Percentiles rank a stretch among this genome's conserved stretches.
Conservation (phyloP, 106 monocot species). For the Gastrodia elata region DNA sequence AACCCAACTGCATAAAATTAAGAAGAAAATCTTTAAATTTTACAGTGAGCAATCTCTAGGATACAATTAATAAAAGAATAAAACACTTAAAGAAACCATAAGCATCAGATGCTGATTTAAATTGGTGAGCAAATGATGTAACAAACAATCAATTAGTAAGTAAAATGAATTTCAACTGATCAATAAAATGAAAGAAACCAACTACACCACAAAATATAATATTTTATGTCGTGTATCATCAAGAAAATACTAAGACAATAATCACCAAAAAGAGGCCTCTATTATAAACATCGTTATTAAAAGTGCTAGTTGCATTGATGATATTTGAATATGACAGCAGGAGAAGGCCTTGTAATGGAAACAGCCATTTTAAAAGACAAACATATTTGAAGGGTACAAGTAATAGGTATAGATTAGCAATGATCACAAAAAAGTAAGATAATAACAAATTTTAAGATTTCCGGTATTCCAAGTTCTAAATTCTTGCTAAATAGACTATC, state of each 20-base stretch:
- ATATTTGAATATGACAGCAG: too few relatives aligned
- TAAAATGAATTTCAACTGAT: background rate
- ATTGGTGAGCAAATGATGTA: background rate
- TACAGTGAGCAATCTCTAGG: background rate
- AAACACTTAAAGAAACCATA: background rate
- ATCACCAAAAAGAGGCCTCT: background rate
- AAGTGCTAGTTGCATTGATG: too few relatives aligned
- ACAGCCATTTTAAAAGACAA: too few relatives aligned
- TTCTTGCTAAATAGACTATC: too few relatives aligned
- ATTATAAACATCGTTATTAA: background rate
- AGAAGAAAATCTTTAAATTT: background rate
- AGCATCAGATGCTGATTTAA: background rate
- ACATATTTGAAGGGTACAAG: too few relatives aligned
- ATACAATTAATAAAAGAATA: background rate
- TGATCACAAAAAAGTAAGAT: too few relatives aligned
- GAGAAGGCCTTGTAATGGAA: too few relatives aligned
- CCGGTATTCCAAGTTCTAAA: too few relatives aligned
- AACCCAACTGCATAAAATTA: slow-evolving; percentile 63
- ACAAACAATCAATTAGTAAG: background rate
- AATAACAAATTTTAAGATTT: too few relatives aligned
- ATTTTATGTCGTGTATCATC: background rate
- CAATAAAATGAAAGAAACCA: background rate
- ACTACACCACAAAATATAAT: background rate
- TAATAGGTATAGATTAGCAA: too few relatives aligned
- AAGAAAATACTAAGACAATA: background rate